phyloP scores from a whole-genome alignment of 768 basidiomycete genomes.

The Boletus barrowsii region DNA sequence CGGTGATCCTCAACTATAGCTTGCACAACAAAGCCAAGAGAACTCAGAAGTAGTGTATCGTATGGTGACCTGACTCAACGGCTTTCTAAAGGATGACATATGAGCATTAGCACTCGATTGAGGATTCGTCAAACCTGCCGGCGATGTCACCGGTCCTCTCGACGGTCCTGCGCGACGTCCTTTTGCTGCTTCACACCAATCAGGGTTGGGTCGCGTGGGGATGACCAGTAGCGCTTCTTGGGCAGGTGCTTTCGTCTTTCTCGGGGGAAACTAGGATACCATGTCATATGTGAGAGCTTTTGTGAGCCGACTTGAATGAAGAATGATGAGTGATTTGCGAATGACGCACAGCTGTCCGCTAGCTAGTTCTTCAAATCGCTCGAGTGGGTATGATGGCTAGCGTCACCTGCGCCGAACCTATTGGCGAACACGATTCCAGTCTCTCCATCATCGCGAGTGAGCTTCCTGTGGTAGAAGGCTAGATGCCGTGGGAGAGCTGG shows the following conservation, averaged over 20 bases:
- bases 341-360: conserved; percentile 83
- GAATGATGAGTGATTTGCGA: not conserved
- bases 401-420: conserved; percentile 22
- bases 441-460: conserved; percentile 43
- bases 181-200: conserved; percentile 83
- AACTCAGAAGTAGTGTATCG: no score
- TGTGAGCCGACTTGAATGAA: conserved; percentile 70
- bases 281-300: conserved; percentile 34
- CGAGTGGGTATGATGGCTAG: conserved; percentile 38
- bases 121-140: not conserved
- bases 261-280: conserved; percentile 39
- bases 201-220: conserved; percentile 78
- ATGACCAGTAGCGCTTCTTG: conserved; percentile 75
- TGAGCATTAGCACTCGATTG: not conserved
- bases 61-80: not conserved
- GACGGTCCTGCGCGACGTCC: conserved; percentile 41
- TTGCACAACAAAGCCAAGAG: no score
- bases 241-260: conserved; percentile 35
- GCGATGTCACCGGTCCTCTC: conserved; percentile 4
- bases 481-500: conserved; percentile 62
- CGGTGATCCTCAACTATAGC: no score
- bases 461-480: conserved; percentile 45
- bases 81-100: not conserved
- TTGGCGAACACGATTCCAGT: conserved; percentile 24
- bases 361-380: conserved; percentile 51